A percentile compares a stretch with the other conserved stretches of the same genome.
phyloP scores from a whole-genome alignment of 2,329 filamentous ascomycete genomes.

The Sclerotinia minor region DNA sequence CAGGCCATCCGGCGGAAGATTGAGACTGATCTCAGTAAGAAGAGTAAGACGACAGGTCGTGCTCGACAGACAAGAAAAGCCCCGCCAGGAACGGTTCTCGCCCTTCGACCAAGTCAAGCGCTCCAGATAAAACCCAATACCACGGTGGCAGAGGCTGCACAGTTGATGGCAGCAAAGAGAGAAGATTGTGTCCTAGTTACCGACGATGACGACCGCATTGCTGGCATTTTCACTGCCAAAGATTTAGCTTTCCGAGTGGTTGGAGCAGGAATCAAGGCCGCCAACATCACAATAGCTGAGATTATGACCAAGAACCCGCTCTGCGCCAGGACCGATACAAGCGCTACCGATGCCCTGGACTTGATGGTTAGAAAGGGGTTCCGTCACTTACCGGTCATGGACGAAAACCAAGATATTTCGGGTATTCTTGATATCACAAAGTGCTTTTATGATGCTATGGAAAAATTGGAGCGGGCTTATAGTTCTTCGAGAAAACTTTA shows the following conservation, averaged over 20 bases:
- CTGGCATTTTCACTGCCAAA: conserved; percentile 98
- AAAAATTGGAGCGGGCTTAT: conserved; percentile 97
- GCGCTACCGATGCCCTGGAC: conserved; percentile 94
- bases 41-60: conserved; percentile 78
- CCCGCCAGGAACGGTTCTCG: conserved; percentile 91
- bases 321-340: conserved; percentile 95
- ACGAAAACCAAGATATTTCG: conserved; percentile 98
- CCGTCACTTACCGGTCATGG: conserved; percentile 96
- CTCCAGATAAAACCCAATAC: conserved; percentile 96
- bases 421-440: conserved; percentile 98
- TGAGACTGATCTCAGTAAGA: conserved; percentile 97
- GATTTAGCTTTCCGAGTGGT: conserved; percentile 97
- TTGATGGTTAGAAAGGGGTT: conserved; percentile 99
- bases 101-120: conserved; percentile 90
- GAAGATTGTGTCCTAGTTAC: conserved; percentile 98
- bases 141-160: conserved; percentile 92
- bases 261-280: conserved; percentile 83
- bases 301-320: conserved; percentile 99
- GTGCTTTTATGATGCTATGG: conserved; percentile 99
- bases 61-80: conserved; percentile 88
- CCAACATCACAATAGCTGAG: conserved; percentile 88
- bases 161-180: conserved; percentile 97
- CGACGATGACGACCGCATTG: conserved; percentile 95
- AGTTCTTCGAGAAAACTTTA: conserved; percentile 97
- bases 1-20: conserved; percentile 96